Percentiles rank a stretch among this genome's conserved stretches.
These are phyloP conservation scores for Botrytis fragariae DNA, from an alignment of 2,329 filamentous ascomycete species.

Conservation along the genomic window DNA sequence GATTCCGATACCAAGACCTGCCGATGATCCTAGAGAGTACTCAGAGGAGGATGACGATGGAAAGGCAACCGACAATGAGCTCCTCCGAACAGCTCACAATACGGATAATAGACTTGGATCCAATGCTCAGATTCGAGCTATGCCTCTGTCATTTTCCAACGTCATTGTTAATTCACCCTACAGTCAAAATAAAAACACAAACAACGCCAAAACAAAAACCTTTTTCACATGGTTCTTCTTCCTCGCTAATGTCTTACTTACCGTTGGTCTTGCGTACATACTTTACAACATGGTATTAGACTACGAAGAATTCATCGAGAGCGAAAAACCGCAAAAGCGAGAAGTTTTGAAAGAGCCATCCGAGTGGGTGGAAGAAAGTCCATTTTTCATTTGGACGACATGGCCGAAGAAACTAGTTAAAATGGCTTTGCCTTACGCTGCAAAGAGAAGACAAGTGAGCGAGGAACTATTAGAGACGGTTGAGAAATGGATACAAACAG, in stretches of 20 bases:
- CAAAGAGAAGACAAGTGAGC: background rate
- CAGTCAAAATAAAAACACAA: background rate
- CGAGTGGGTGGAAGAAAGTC: background rate
- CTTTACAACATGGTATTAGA: background rate
- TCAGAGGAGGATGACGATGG: background rate
- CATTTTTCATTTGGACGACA: background rate
- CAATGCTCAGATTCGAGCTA: background rate
- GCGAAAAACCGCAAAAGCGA: background rate
- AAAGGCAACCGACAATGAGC: background rate
- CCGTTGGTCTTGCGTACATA: background rate
- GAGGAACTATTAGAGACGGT: slow-evolving; percentile 6
- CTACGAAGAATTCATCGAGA: background rate
- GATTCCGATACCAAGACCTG: background rate
- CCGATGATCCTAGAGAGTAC: background rate
- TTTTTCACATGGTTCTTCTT: background rate
- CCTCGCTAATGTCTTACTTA: background rate
- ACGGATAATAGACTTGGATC: background rate
- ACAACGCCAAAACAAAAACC: background rate
- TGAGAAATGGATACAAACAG: background rate
- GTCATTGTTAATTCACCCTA: slow-evolving; percentile 1
- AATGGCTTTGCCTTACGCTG: background rate
- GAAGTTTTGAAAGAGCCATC: background rate
- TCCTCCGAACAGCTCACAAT: background rate
- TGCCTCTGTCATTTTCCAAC: slow-evolving; percentile 6
- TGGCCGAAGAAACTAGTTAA: background rate